These are phyloP conservation scores for Fagus crenata DNA, from an alignment of 306 rosid genomes.

Conservation along the genomic window DNA sequence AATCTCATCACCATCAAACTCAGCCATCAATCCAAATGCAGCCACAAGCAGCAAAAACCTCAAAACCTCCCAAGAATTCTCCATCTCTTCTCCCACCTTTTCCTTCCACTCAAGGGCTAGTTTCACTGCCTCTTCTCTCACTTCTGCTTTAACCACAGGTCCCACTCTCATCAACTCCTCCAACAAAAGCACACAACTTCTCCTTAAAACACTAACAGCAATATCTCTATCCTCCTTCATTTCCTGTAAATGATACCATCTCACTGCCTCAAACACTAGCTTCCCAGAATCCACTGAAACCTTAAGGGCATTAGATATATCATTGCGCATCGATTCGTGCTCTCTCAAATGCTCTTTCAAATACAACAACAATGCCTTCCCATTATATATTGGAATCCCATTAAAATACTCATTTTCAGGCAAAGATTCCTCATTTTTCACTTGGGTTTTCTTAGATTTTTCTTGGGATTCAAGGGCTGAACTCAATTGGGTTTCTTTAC, in stretches of 20 bases:
- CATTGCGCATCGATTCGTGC: conserved; percentile 23
- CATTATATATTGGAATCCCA: conserved; percentile 26
- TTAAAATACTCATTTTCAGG: conserved; percentile 4
- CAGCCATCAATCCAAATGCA: conserved; percentile 31
- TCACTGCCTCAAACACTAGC: conserved; percentile 41
- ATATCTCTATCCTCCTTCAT: conserved; percentile 13
- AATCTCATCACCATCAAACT: conserved; percentile 38
- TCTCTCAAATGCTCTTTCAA: conserved; percentile 27
- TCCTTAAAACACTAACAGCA: conserved; percentile 11
- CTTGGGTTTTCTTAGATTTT: background rate
- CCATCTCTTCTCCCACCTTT: conserved; percentile 19
- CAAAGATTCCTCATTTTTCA: background rate
- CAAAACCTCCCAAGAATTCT: conserved; percentile 30
- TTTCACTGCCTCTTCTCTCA: conserved; percentile 29
- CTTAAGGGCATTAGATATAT: conserved; percentile 23
- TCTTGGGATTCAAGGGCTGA: background rate
- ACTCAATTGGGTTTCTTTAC: background rate
- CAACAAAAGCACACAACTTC: conserved; percentile 40
- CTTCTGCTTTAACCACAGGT: conserved; percentile 17
- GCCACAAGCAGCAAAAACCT: conserved; percentile 36
- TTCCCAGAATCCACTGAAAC: conserved; percentile 22
- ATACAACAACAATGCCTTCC: conserved; percentile 26
- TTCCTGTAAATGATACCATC: conserved; percentile 30
- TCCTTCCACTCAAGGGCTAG: conserved; percentile 38
- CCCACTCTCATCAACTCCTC: conserved; percentile 33